These are phyloP conservation scores for Neckera pumila DNA, from an alignment of 225 moss, liverwort and hornwort species.

Conservation along the genomic window DNA sequence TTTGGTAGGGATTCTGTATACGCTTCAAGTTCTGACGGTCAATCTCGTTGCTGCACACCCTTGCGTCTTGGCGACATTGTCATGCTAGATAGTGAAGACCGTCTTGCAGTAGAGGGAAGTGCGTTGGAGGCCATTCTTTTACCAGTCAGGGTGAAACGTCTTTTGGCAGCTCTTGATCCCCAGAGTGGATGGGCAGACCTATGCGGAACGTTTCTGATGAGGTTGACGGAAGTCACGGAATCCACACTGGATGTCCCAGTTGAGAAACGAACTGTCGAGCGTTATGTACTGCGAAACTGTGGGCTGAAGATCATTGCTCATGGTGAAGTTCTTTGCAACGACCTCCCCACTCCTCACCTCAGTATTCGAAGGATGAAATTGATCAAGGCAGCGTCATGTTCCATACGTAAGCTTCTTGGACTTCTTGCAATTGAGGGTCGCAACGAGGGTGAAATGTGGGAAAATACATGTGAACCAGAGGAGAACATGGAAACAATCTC, in stretches of 20 bases:
- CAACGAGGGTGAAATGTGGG: not conserved
- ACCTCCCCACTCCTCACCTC: conserved; percentile 36
- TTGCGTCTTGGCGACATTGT: conserved; percentile 40
- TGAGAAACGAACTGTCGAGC: not conserved
- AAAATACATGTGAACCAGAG: not conserved
- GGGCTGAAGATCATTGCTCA: conserved; percentile 13
- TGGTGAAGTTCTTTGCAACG: conserved; percentile 34
- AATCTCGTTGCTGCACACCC: conserved; percentile 16
- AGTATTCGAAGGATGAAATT: conserved; percentile 16
- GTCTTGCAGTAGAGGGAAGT: conserved; percentile 41
- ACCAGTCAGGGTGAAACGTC: conserved; percentile 44
- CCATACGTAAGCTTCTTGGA: conserved; percentile 18
- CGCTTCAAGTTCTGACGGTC: not conserved
- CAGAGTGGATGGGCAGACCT: conserved; percentile 1
- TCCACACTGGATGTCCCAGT: not conserved
- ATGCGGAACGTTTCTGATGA: not conserved
- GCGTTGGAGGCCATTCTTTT: conserved; percentile 35
- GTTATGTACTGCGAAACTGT: not conserved
- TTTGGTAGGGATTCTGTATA: conserved; percentile 25
- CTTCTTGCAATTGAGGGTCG: conserved; percentile 12
- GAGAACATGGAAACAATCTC: not conserved
- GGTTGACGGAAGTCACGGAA: not conserved
- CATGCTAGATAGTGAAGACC: conserved; percentile 53
- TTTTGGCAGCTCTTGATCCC: conserved; percentile 35
- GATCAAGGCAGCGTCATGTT: conserved; percentile 3